Evolutionary conservation across 345 rosid species (phyloP), one percentile per base, ranked within the genome.

Genomic region (Jatropha curcas): DNA sequence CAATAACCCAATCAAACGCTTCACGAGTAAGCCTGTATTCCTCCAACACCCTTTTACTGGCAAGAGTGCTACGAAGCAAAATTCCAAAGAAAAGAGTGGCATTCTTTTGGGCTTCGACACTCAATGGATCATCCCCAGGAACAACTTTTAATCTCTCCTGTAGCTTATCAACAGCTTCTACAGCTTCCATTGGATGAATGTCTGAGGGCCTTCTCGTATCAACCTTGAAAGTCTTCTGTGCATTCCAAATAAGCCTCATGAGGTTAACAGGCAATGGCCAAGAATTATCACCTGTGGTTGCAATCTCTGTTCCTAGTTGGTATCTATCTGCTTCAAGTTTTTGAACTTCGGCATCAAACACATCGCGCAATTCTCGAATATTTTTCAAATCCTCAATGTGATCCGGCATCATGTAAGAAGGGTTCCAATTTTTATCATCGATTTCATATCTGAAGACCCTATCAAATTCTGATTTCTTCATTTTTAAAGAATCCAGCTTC

Each of bases 201-300:
- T 90, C 96, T 0, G 99, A 92, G 60, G 87, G 87, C 82, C 84
- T 70, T 55, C 82, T 74, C 35, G 85, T 73, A 68, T 92, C 98
- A 68, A 94, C 88, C 78, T 88, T 92, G 72, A 94, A 94, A 60
- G 98, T 94, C 87, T 94, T 94, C 83, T 94, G 98, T 13, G 98
- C 97, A 74, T 94, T 94, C 95, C 97, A 94, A 82, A 94, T 89
- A 63, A 92, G 97, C 85, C 98, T 90, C 82, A 79, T 86, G 77
- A 94, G 90, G 82, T 94, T 94, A 67, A 94, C 99, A 67, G 99
- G 99, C 79, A 94, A 76, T 13, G 93, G 96, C 99, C 99, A 94
- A 37, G 84, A 78, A 76, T 86, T 87, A 75, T 94, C 99, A 74
- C 99, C 99, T 53, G 90, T 90, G 43, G 93, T 88, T 37, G 97